A percentile compares a stretch with the other conserved stretches of the same genome.
Conservation (phyloP, 331 rosid species). For the Malus hybrid region DNA sequence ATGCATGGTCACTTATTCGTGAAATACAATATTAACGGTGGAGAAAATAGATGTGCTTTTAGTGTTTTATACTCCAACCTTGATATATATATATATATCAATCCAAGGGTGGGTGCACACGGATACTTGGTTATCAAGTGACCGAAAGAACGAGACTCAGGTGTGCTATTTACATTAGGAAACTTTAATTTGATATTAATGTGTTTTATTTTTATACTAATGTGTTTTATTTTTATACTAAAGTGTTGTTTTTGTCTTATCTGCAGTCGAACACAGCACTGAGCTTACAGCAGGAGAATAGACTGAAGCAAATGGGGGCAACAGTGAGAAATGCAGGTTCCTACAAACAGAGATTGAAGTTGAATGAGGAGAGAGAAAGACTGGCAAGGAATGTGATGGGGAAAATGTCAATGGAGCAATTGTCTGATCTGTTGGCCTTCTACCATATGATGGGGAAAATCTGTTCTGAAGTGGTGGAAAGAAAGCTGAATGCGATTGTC, state of each 20-base stretch:
- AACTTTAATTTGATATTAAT: background rate
- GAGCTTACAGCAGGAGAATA: slow-evolving; percentile 72
- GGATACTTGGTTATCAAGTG: too few species aligned
- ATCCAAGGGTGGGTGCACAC: too few species aligned
- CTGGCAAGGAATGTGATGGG: slow-evolving; percentile 63
- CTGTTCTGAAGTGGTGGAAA: slow-evolving; percentile 58
- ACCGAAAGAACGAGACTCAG: too few species aligned
- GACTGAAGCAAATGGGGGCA: slow-evolving; percentile 95
- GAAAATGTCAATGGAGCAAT: slow-evolving; percentile 67
- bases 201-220: background rate
- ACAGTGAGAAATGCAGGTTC: slow-evolving; percentile 83
- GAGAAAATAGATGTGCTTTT: too few species aligned
- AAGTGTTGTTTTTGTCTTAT: background rate
- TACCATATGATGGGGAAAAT: slow-evolving; percentile 76
- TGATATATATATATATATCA: too few species aligned
- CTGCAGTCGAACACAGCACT: slow-evolving; percentile 75
- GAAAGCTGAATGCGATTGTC: slow-evolving; percentile 36
- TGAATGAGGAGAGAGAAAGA: slow-evolving; percentile 59
- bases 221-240: too few species aligned
- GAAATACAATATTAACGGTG: too few species aligned
- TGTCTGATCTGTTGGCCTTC: slow-evolving; percentile 73
- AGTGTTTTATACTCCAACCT: too few species aligned
- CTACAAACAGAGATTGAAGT: slow-evolving; percentile 46
- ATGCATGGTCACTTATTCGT: too few species aligned
- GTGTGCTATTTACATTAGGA: too few species aligned